Evolutionary conservation across 768 basidiomycete genomes (phyloP), one percentile per base, ranked within the genome.

Genomic region (Lactarius vividus): DNA sequence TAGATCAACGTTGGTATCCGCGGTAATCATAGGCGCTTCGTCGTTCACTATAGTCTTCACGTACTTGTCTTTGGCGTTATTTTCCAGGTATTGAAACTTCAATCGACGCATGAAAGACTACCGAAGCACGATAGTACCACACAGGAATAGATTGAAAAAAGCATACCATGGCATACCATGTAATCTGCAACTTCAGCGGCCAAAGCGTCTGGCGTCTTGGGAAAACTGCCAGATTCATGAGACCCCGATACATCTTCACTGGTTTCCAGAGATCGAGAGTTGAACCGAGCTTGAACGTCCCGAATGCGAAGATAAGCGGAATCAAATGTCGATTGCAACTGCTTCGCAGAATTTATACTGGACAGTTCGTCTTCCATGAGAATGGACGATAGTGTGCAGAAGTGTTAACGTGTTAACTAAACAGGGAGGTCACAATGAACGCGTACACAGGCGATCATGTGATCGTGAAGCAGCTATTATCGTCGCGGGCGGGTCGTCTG

Each of bases 21-120:
- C 86, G 6, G 88, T 89, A 46, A 94, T 85, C 65, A 87, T 84
- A 2, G 89, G 89, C 0, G 92, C 90, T 64, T 95, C 91, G 71
- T 92, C 89, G 73, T 88, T 91, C 57, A 94, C 88, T 71, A 96
- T 94, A 0, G 86, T 87, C 74, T 89, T 89, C 71, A 94, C 82
- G 72, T 95, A 96, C 75, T 89, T 88, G 71, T 92, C 86, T 73
- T 96, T 96, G 3, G 94, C 91, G 70, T 94, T 91, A 74, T 94
- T 91, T 72, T 96, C 92, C 20, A 94, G 78, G 73, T 93, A 94
- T 69, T 91, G 89, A 72, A 92, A 94, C 76, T 96, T 96, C 31
- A 95, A 84, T 71, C 91, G 91, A 28, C 88, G 82, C 23, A 94
- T 79, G 70, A 87, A 91, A 8, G 86, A 79, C 91, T 91, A 60